phyloP scores from a whole-genome alignment of 2,329 filamentous ascomycete genomes.

The Stenocarpella maydis region DNA sequence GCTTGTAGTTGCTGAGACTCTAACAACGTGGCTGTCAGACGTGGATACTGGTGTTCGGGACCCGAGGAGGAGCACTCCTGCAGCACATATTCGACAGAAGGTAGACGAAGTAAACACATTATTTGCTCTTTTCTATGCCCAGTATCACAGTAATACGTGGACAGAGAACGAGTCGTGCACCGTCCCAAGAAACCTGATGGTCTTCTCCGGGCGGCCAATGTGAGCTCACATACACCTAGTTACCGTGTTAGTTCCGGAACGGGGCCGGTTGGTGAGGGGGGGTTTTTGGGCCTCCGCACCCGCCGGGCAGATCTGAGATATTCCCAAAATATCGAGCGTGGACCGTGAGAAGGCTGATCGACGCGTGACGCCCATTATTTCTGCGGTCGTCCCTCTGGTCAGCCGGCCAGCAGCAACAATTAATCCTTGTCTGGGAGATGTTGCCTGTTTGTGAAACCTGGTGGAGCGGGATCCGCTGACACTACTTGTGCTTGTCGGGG shows the following conservation, averaged over 20 bases:
- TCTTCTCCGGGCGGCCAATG: background rate
- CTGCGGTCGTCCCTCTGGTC: background rate
- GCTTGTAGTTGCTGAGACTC: background rate
- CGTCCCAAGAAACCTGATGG: background rate
- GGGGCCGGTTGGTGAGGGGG: background rate
- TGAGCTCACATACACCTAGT: too few species aligned
- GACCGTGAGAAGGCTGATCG: background rate
- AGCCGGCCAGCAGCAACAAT: background rate
- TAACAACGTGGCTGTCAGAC: background rate
- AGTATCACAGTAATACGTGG: background rate
- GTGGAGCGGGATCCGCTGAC: conserved; percentile 5
- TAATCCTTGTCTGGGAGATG: background rate
- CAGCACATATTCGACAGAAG: background rate
- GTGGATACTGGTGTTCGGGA: background rate
- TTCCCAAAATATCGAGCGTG: background rate
- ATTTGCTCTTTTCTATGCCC: too few species aligned
- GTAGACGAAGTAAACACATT: too few species aligned
- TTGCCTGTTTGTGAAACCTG: background rate
- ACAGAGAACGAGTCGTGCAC: background rate
- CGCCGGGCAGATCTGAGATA: conserved; percentile 16
- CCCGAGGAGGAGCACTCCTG: background rate
- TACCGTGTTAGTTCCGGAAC: conserved; percentile 1
- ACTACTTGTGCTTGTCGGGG: background rate
- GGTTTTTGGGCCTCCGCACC: conserved; percentile 2
- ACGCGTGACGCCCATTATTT: conserved; percentile 7